These are phyloP conservation scores for Amylocystis lapponica DNA, from an alignment of 768 basidiomycete genomes.

Conservation along the genomic window DNA sequence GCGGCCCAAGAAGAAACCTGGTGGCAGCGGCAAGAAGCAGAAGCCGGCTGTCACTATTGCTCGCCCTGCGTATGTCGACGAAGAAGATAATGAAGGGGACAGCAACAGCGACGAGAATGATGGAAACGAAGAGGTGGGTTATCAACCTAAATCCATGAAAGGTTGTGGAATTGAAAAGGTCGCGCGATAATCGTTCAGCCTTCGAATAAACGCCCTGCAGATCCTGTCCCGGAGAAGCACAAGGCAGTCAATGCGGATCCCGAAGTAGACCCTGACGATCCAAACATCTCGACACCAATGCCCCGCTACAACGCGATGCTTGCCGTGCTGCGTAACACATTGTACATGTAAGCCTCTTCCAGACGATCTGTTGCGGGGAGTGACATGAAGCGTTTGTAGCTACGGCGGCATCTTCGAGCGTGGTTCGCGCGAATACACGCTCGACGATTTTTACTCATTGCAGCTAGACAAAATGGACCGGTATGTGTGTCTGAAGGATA, in stretches of 20 bases:
- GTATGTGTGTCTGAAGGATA: conserved; percentile 67
- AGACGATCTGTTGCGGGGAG: not conserved
- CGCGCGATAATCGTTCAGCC: too few species aligned
- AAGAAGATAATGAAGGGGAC: conserved; percentile 15
- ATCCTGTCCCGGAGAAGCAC: not conserved
- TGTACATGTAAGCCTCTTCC: conserved; percentile 66
- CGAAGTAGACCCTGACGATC: conserved; percentile 58
- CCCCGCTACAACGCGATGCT: conserved; percentile 87
- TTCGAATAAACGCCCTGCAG: not conserved
- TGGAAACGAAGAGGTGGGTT: conserved; percentile 13
- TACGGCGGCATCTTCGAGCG: conserved; percentile 89
- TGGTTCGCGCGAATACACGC: conserved; percentile 77
- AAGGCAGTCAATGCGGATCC: conserved; percentile 15
- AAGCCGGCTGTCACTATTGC: conserved; percentile 12
- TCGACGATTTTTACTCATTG: conserved; percentile 83
- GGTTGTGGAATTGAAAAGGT: too few species aligned
- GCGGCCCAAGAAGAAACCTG: conserved; percentile 50
- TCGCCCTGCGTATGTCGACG: conserved; percentile 13
- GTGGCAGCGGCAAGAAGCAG: conserved; percentile 43
- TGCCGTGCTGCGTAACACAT: conserved; percentile 73
- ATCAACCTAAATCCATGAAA: not conserved
- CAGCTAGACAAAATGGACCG: conserved; percentile 81
- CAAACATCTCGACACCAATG: conserved; percentile 52
- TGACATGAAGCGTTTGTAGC: conserved; percentile 33
- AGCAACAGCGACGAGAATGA: conserved; percentile 12